Base-by-base conservation (phyloP, 2,329 filamentous ascomycete species). In the Fusarium sp. region DNA sequence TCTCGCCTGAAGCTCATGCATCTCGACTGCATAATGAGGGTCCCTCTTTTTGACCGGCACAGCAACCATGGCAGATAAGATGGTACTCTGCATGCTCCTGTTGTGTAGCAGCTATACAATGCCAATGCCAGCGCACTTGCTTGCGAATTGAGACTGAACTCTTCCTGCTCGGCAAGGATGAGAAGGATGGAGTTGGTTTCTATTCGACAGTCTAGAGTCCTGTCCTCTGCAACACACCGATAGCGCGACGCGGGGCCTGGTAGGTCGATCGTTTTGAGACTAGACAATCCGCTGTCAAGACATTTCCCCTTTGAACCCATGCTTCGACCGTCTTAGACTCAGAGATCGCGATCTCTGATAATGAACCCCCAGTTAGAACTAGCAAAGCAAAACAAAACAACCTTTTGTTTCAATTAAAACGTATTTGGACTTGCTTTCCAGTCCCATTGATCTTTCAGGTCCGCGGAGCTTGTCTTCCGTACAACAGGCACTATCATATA, bases 401-500 rank as follows among this genome's bases (percentile, higher is more conserved):
- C 57, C 32, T 41, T 32, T 54, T 46, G 46, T 64, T 71, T 68
- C 49, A 43, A 56, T 46, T 54, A 37, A 37, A 48, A 30, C 28
- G 40, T 18, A 32, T 60, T 54, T 20, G 23, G 10, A 9, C 16
- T 40, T 25, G 5, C 45, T 43, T 67, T 46, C 34, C 48, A 25
- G 42, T 60, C 30, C 11, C 23, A 43, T 45, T 28, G 28, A 37
- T 27, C n/a, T 40, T 32, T 28, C 37, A 37, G 55, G 34, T 18
- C 18, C 30, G n/a, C 68, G 68, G 68, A 68, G 59, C 68, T 65
- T 65, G 34, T 57, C 27, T 68, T 58, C 68, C 68, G 59, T 51
- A 23, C 14, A 53, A 43, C 48, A 42, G 63, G 51, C 68, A 59
- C 55, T 54, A 46, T 51, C 51, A 58, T 48, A 63, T 34, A 49